phyloP scores from a whole-genome alignment of 345 rosid species.

The Aquilaria yunnanensis region DNA sequence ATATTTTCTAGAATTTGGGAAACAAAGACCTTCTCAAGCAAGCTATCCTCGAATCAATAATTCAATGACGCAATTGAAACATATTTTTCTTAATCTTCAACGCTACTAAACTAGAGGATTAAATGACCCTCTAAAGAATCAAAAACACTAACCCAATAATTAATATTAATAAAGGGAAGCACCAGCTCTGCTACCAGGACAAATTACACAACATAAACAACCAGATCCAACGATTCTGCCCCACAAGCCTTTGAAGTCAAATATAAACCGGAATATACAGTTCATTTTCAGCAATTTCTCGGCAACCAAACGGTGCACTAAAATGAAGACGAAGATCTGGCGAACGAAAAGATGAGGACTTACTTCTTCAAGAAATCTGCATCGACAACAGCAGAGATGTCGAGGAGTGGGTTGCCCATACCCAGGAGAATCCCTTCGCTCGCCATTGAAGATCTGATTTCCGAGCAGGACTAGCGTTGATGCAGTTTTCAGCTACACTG shows the following conservation, averaged over 20 bases:
- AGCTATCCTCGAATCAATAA: background rate
- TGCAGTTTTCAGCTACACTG: background rate
- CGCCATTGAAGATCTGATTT: slow-evolving; percentile 36
- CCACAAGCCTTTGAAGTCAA: no score
- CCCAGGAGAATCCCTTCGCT: slow-evolving; percentile 65
- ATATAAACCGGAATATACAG: no score
- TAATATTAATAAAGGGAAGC: background rate
- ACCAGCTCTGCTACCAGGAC: background rate
- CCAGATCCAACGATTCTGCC: background rate
- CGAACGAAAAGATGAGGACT: slow-evolving; percentile 14
- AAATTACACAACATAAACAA: background rate
- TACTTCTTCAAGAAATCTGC: slow-evolving; percentile 73
- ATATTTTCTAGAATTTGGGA: no score
- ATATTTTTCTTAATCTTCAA: background rate
- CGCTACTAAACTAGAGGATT: no score
- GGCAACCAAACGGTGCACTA: background rate
- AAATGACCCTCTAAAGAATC: background rate
- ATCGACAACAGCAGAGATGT: slow-evolving; percentile 91
- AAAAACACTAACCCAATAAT: background rate
- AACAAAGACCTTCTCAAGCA: no score
- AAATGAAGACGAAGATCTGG: background rate
- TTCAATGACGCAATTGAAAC: background rate
- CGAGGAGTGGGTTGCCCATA: slow-evolving; percentile 99
- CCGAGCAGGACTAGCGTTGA: background rate
- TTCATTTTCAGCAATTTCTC: background rate